phyloP scores from a whole-genome alignment of 129 eudicot genomes.

The Tagetes erecta region DNA sequence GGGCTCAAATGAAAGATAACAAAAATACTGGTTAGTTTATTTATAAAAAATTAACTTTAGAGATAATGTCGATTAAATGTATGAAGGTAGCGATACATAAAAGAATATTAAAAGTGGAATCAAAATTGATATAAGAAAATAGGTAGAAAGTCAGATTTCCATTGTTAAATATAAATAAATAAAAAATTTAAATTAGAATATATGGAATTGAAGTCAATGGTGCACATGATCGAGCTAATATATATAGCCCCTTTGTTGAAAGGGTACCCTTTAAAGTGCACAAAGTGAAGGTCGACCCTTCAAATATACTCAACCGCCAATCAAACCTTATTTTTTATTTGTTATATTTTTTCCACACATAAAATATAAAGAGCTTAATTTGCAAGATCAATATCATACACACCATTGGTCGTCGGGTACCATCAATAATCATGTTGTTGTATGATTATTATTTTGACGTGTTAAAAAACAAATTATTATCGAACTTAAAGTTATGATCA shows the following conservation, averaged over 20 bases:
- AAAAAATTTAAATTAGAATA: not conserved
- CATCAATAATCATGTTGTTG: constrained; percentile 7
- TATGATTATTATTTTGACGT: not conserved
- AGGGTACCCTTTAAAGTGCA: constrained; percentile 41
- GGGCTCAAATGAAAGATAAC: no score
- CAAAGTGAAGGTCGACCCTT: constrained; percentile 31
- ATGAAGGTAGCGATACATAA: not conserved
- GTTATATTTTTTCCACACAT: constrained; percentile 9
- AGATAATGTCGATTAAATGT: not conserved
- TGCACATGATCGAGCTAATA: constrained; percentile 23
- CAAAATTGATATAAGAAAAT: not conserved
- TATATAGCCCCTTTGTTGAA: constrained; percentile 12
- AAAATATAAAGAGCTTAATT: not conserved
- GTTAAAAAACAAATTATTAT: not conserved
- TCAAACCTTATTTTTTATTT: not conserved
- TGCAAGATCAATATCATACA: constrained; percentile 6
- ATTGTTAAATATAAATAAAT: not conserved
- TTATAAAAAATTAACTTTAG: no score
- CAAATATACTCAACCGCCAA: constrained; percentile 28
- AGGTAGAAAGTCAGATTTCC: not conserved
- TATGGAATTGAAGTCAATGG: constrained; percentile 23
- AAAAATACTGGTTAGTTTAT: no score
- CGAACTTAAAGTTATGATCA: not conserved
- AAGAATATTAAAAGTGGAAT: not conserved
- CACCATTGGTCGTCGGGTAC: constrained; percentile 21